Evolutionary conservation across 1,284 basidiomycete species (phyloP).

Genomic region (Schizopora paradoxa): DNA sequence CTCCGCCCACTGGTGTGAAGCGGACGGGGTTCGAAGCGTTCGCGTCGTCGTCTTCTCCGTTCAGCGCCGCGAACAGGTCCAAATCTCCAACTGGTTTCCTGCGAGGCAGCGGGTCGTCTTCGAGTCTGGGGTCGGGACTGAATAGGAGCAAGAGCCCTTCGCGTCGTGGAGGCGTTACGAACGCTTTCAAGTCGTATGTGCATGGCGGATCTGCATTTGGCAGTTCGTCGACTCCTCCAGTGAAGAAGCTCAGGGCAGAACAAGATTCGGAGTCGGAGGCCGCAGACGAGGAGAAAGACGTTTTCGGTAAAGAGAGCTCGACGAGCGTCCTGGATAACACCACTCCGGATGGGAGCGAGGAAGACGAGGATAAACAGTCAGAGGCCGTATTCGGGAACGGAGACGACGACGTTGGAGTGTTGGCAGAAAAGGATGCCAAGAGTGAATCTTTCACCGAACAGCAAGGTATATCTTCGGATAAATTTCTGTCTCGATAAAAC

Average conservation of each 20-base stretch:
- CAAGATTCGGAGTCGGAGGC: constrained; percentile 6
- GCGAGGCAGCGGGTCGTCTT: constrained; percentile 20
- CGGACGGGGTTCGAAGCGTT: constrained; percentile 61
- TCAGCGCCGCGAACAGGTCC: constrained; percentile 41
- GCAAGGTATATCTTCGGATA: constrained; percentile 44
- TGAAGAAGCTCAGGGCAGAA: constrained; percentile 11
- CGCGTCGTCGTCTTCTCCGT: constrained; percentile 55
- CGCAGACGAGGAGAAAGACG: constrained; percentile 1
- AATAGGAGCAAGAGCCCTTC: constrained; percentile 47
- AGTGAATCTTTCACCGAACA: constrained; percentile 57
- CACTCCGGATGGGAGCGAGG: constrained; percentile 23
- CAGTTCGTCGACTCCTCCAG: constrained; percentile 40
- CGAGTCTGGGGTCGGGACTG: constrained; percentile 23
- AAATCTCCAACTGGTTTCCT: constrained; percentile 42
- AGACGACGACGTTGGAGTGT: too few relatives aligned
- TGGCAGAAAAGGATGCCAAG: constrained; percentile 41
- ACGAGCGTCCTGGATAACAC: too few relatives aligned
- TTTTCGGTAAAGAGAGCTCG: constrained; percentile 5
- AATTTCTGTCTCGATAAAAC: background rate
- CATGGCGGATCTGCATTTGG: constrained; percentile 35
- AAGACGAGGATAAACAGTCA: constrained; percentile 32
- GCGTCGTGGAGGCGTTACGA: constrained; percentile 36
- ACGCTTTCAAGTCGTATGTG: constrained; percentile 59
- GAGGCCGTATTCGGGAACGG: constrained; percentile 52
- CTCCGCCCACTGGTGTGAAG: constrained; percentile 37